Conservation (phyloP, 768 basidiomycete genomes). For the Tylopilus rubrobrunneus region DNA sequence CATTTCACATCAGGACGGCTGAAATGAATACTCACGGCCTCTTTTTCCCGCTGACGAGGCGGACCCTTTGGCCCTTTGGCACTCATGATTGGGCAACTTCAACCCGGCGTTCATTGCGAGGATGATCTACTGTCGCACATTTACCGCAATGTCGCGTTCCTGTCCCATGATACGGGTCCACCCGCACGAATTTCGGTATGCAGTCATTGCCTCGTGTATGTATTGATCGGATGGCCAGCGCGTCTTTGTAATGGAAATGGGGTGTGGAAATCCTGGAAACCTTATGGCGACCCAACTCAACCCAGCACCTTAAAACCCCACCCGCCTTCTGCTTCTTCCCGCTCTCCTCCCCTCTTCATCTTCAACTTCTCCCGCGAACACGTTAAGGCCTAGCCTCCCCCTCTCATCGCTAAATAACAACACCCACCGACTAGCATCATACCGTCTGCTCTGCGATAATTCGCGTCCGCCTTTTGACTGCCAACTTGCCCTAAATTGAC, state of each 20-base stretch:
- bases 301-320: conserved; percentile 10
- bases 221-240: conserved; percentile 17
- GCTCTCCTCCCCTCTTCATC: neutral
- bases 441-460: neutral
- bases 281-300: conserved; percentile 15
- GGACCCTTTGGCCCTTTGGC: neutral
- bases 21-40: neutral
- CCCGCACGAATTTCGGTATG: conserved; percentile 5
- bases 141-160: conserved; percentile 7
- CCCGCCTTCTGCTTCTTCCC: neutral
- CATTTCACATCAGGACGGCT: neutral
- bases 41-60: neutral
- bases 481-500: neutral
- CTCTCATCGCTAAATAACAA: neutral
- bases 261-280: conserved; percentile 10
- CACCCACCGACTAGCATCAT: neutral
- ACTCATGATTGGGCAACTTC: neutral
- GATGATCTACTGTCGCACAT: neutral
- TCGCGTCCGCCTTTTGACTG: neutral
- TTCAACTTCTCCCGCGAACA: neutral
- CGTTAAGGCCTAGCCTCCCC: neutral
- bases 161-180: neutral
- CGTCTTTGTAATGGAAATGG: conserved; percentile 16
- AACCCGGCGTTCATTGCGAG: neutral
- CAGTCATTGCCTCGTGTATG: conserved; percentile 22